Base-by-base conservation (phyloP, 306 rosid genomes). In the Glycine latifolia region DNA sequence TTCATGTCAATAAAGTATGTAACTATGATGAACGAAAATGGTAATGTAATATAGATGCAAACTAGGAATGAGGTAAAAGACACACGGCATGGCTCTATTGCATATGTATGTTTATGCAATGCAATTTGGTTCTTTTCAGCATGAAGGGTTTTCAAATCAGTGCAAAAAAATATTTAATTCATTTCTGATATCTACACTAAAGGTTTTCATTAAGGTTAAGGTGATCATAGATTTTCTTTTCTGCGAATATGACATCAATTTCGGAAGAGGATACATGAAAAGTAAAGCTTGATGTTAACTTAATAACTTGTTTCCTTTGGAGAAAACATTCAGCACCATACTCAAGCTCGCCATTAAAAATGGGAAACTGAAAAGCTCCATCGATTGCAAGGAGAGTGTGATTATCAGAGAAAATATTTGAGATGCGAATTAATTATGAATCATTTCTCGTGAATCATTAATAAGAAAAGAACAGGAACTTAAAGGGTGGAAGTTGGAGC, bases 381-480 rank as follows among this genome's bases (percentile, higher is more conserved):
- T 49, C 65, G 48, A 53, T 66, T 61, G 37, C 50, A 79, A 75
- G 67, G 33, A 67, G 63, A 76, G 15, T 49, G 10, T 65, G 68
- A 77, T 72, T 75, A 60, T 17, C 16, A 71, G 56, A 37, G 31
- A 26, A 65, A 79, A 52, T 70, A 76, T 43, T 78, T 74, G 71
- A 81, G 66, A 79, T 82, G 54, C 71, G 37, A 78, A 82, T 72
- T 58, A 75, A 60, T 75, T 63, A 74, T 78, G 62, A 79, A 72
- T 53, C 39, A 75, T 14, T 20, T 66, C 50, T 71, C 63, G 35
- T 41, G 47, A 44, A 55, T 67, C 33, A 43, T 41, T 44, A 47
- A 78, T 16, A 54, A 43, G 68, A 67, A 52, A 5, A 41, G 47
- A 43, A 43, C 47, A 43, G 11, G 14, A 54, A 50, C 75, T 17